phyloP scores from a whole-genome alignment of 1,139 yeast species.

The Taphrina flavorubra region DNA sequence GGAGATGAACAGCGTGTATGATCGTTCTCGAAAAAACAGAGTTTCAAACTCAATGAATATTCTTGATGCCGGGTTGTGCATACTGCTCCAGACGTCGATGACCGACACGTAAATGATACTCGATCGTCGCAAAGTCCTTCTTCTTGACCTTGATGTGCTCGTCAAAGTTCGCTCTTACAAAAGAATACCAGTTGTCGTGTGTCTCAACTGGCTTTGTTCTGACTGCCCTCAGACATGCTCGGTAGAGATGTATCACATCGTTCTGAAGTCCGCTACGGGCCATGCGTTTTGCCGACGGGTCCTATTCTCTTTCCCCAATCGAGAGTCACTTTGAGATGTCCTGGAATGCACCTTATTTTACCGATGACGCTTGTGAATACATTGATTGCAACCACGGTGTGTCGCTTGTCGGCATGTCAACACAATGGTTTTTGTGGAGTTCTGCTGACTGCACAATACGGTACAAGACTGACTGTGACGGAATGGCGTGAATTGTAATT shows the following conservation, averaged over 20 bases:
- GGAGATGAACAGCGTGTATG: too few species aligned
- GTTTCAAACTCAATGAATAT: constrained; percentile 15
- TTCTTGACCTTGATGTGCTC: constrained; percentile 65
- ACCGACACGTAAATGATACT: constrained; percentile 79
- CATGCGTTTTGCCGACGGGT: not conserved
- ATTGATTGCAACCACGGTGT: too few species aligned
- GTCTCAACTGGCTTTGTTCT: constrained; percentile 50
- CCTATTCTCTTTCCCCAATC: too few species aligned
- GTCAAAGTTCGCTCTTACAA: constrained; percentile 64
- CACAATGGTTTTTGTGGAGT: not conserved
- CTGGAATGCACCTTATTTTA: too few species aligned
- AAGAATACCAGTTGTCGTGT: constrained; percentile 50
- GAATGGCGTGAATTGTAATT: not conserved
- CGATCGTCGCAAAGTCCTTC: constrained; percentile 83
- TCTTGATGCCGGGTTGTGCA: constrained; percentile 52
- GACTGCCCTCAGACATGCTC: constrained; percentile 52
- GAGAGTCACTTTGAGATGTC: too few species aligned
- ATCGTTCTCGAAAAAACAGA: too few species aligned
- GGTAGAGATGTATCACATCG: constrained; percentile 51
- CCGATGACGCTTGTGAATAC: too few species aligned
- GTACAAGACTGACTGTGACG: not conserved
- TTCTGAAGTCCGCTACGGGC: constrained; percentile 36
- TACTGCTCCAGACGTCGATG: constrained; percentile 73
- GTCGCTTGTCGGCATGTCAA: too few species aligned
- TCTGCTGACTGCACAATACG: not conserved